A percentile compares a stretch with the other conserved stretches of the same genome.
These are phyloP conservation scores for Ogataea saltuana DNA, from an alignment of 805 yeast genomes.

Conservation along the genomic window DNA sequence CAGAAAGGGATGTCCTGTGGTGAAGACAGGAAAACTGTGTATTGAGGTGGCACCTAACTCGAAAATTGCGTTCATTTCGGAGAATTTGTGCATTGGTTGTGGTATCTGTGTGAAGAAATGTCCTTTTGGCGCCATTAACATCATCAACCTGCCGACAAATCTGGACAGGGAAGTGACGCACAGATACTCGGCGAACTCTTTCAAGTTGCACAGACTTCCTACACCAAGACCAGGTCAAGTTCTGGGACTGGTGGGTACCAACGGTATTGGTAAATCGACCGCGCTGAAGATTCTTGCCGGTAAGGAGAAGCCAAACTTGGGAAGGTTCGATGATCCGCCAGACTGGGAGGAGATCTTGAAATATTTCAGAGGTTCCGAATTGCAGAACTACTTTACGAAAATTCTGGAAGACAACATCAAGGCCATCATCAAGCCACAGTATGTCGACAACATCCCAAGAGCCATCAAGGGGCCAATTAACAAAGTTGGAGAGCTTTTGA, in stretches of 20 bases:
- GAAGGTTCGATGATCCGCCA: constrained; percentile 93
- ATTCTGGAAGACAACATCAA: constrained; percentile 90
- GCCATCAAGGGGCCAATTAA: constrained; percentile 89
- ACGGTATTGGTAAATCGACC: constrained; percentile 98
- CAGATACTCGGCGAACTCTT: constrained; percentile 96
- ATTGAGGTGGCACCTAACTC: constrained; percentile 91
- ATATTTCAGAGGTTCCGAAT: constrained; percentile 94
- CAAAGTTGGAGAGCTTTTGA: constrained; percentile 82
- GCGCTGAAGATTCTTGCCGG: constrained; percentile 97
- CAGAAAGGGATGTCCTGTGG: constrained; percentile 95
- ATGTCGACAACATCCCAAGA: constrained; percentile 95
- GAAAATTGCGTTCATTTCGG: constrained; percentile 93
- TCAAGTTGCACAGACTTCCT: constrained; percentile 95
- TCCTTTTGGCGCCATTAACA: constrained; percentile 95
- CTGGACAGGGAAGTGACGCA: constrained; percentile 91
- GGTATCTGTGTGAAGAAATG: constrained; percentile 99
- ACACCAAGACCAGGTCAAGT: constrained; percentile 99
- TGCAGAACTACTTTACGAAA: constrained; percentile 94
- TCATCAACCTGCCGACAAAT: constrained; percentile 95
- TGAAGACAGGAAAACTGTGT: constrained; percentile 95
- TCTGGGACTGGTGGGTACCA: constrained; percentile 94
- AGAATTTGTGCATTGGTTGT: constrained; percentile 95
- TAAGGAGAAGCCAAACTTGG: constrained; percentile 95
- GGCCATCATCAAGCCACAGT: constrained; percentile 98
- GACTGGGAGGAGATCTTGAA: constrained; percentile 93